Percentiles rank a stretch among this genome's conserved stretches.
Evolutionary conservation across 352 stramenopile genomes (phyloP).

Genomic region (Phytophthora idaei): DNA sequence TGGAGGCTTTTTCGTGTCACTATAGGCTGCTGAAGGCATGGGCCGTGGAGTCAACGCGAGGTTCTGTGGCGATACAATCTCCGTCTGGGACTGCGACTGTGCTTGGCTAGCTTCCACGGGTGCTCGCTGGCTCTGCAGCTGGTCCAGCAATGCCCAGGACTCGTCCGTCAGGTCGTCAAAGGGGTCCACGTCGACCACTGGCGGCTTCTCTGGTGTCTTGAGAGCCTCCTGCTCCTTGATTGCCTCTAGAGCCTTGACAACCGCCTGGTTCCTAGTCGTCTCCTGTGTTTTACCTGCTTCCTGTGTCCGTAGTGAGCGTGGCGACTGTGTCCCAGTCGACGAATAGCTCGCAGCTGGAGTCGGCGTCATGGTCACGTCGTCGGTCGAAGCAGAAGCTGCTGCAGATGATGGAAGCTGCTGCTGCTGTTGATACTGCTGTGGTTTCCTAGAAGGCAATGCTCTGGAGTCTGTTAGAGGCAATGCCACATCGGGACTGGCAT

Average conservation of each 20-base stretch:
- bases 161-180: constrained; percentile 80
- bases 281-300: constrained; percentile 24
- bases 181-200: constrained; percentile 43
- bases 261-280: not conserved
- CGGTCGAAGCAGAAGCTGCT: not conserved
- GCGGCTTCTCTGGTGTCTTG: constrained; percentile 9
- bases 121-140: constrained; percentile 62
- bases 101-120: constrained; percentile 16
- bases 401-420: not conserved
- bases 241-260: not conserved
- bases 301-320: constrained; percentile 12
- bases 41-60: constrained; percentile 36
- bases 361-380: constrained; percentile 15
- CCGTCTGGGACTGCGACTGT: constrained; percentile 29
- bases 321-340: constrained; percentile 30
- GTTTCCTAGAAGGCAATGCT: not conserved
- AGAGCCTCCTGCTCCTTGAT: constrained; percentile 11
- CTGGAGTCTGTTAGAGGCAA: not conserved
- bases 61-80: constrained; percentile 36
- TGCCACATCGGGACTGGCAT: constrained; percentile 42
- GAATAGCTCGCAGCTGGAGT: constrained; percentile 20
- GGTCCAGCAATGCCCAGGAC: constrained; percentile 76
- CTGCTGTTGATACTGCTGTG: not conserved
- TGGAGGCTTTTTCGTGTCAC: constrained; percentile 15
- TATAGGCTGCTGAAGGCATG: constrained; percentile 27